Evolutionary conservation across 164 flowering plant species (phyloP), one percentile per base, ranked within the genome.

Genomic region (Umbellularia californica): DNA sequence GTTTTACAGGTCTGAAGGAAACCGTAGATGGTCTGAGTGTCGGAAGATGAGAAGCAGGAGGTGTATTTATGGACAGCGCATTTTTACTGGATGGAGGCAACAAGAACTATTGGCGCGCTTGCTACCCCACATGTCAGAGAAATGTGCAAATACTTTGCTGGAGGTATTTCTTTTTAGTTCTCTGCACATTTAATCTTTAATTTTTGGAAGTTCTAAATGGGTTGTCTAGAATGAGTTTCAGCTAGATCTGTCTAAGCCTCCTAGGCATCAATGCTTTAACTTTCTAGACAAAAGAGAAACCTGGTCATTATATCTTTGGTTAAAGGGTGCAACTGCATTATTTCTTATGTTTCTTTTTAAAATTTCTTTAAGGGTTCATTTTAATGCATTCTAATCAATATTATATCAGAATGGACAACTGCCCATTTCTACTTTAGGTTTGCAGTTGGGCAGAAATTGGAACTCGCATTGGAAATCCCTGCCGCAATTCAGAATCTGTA

Each of bases 61-160:
- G 74, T 83, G 84, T 69, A 80, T 88, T 17, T 75, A 72, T 75
- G 98, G 98, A 27, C 86, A 85, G 20, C 87, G 81, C 74, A 83
- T 95, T 35, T 93, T 95, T 70, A 84, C 86, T 3, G 98, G 97
- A 76, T 78, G 75, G 80, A 90, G 98, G 82, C 98, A 89, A 55
- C 95, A 89, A 71, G 95, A 95, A 58, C 72, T 93, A 30, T 71
- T 92, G 9, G 84, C 92, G 77, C 96, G 98, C 55, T 78, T 93
- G 84, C 75, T 83, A 50, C 80, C 85, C 17, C 76, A 72, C 58
- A 74, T 80, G 20, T 79, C 97, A 23, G 85, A 85, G 70, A 89
- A 91, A 72, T 76, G 77, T 77, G 79, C 79, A 65, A 79, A 65
- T 17, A 77, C 80, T 50, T 64, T 92, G 70, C 28, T 76, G 58